Conservation (phyloP, 2,329 filamentous ascomycete species). For the Ampelomyces quisqualis region DNA sequence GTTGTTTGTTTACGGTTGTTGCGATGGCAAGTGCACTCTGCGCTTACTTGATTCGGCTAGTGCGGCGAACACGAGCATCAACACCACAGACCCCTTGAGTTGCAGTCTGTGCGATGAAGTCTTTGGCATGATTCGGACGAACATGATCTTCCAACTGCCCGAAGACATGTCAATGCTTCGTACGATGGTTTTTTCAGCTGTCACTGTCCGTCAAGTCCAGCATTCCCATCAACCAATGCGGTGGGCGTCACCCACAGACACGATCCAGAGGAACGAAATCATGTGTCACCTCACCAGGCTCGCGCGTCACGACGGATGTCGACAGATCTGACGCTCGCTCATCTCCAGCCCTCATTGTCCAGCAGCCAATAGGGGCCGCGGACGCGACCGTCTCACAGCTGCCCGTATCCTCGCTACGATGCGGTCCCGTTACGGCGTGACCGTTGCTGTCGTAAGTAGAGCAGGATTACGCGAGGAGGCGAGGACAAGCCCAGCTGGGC, state of each 20-base stretch:
- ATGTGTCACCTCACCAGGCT: too few species aligned
- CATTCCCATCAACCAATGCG: too few species aligned
- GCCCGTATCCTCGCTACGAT: slow-evolving; percentile 21
- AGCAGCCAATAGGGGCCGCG: background rate
- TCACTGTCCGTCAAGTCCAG: too few species aligned
- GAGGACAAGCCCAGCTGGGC: slow-evolving; percentile 13
- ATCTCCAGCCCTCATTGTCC: slow-evolving; percentile 1
- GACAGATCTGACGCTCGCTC: background rate
- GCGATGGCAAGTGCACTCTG: background rate
- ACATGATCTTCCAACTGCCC: too few species aligned
- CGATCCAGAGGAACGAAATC: too few species aligned
- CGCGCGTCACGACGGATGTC: background rate
- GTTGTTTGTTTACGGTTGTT: slow-evolving; percentile 17
- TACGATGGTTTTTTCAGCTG: too few species aligned
- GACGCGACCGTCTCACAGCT: too few species aligned
- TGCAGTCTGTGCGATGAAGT: too few species aligned
- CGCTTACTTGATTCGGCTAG: background rate
- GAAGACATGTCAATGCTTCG: too few species aligned
- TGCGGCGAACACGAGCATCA: background rate
- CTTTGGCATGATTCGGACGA: background rate
- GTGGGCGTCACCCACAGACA: too few species aligned
- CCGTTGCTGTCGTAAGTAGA: slow-evolving; percentile 21
- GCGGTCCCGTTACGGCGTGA: slow-evolving; percentile 24
- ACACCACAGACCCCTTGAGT: too few species aligned
- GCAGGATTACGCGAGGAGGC: slow-evolving; percentile 13